phyloP scores from a whole-genome alignment of 1,284 basidiomycete genomes.

The Trichosporon asahii region DNA sequence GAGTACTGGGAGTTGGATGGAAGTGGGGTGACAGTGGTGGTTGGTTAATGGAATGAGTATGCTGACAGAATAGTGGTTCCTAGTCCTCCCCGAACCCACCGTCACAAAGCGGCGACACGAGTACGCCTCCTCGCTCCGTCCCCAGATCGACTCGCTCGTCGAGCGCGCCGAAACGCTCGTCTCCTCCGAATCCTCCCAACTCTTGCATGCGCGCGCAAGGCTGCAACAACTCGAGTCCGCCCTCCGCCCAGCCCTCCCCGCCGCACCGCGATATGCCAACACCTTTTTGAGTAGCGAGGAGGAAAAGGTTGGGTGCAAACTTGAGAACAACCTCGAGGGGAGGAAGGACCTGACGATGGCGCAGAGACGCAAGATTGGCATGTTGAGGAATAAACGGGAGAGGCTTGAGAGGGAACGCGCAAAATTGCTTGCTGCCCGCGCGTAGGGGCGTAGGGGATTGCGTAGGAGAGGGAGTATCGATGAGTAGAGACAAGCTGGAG shows the following conservation, averaged over 20 bases:
- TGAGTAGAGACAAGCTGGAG: too few species aligned
- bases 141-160: slow-evolving; percentile 48
- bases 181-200: slow-evolving; percentile 25
- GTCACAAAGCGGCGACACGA: slow-evolving; percentile 40
- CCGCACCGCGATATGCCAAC: background rate
- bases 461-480: too few species aligned
- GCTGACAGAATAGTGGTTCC: slow-evolving; percentile 38
- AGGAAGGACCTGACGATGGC: slow-evolving; percentile 38
- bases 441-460: background rate
- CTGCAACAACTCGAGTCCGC: background rate
- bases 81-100: slow-evolving; percentile 44
- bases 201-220: slow-evolving; percentile 7
- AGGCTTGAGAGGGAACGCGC: slow-evolving; percentile 44
- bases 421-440: slow-evolving; percentile 23
- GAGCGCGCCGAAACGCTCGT: slow-evolving; percentile 36
- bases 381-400: slow-evolving; percentile 43
- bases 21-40: too few species aligned
- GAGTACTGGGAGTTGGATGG: slow-evolving; percentile 15
- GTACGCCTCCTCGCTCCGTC: slow-evolving; percentile 40
- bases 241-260: background rate
- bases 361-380: slow-evolving; percentile 42
- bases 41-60: too few species aligned
- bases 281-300: background rate
- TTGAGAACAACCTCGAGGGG: slow-evolving; percentile 27
- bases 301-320: background rate